Percentiles rank a stretch among this genome's conserved stretches.
These are phyloP conservation scores for Auriculariales sp. DNA, from an alignment of 768 basidiomycete species.

Conservation along the genomic window DNA sequence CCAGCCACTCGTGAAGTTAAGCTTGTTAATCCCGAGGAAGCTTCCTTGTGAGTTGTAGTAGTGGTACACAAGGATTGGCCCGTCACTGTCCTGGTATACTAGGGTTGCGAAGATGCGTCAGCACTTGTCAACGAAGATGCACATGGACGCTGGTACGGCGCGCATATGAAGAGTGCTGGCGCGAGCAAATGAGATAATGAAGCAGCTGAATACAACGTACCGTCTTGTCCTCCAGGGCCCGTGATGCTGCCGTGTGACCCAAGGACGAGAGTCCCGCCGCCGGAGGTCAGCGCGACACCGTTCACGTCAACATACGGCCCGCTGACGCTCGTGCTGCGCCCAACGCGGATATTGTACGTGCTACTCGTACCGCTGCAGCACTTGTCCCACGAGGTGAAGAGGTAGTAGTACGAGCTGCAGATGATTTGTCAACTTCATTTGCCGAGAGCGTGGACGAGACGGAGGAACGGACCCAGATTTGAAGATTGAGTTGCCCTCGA, in stretches of 20 bases:
- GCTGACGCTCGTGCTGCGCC: conserved; percentile 23
- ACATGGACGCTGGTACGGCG: no score
- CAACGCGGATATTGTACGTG: conserved; percentile 49
- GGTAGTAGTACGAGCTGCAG: conserved; percentile 31
- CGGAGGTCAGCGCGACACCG: conserved; percentile 29
- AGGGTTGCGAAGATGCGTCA: not conserved
- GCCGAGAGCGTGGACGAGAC: conserved; percentile 29
- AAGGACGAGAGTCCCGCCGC: conserved; percentile 40
- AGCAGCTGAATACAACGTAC: no score
- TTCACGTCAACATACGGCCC: conserved; percentile 33
- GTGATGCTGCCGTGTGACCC: conserved; percentile 31
- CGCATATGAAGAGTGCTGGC: no score
- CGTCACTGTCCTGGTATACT: conserved; percentile 28
- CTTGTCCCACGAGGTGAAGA: conserved; percentile 41
- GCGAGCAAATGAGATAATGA: no score
- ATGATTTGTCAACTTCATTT: conserved; percentile 19
- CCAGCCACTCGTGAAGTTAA: conserved; percentile 37
- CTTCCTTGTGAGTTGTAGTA: conserved; percentile 34
- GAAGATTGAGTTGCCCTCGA: not conserved
- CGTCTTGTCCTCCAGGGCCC: conserved; percentile 44
- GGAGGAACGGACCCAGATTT: conserved; percentile 8
- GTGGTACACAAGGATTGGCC: conserved; percentile 35
- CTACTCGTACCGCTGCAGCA: conserved; percentile 36
- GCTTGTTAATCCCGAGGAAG: conserved; percentile 31
- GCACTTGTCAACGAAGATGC: no score